Percentiles rank a stretch among this genome's conserved stretches.
Conservation (phyloP, 768 basidiomycete genomes). For the Pleurotus platypus region DNA sequence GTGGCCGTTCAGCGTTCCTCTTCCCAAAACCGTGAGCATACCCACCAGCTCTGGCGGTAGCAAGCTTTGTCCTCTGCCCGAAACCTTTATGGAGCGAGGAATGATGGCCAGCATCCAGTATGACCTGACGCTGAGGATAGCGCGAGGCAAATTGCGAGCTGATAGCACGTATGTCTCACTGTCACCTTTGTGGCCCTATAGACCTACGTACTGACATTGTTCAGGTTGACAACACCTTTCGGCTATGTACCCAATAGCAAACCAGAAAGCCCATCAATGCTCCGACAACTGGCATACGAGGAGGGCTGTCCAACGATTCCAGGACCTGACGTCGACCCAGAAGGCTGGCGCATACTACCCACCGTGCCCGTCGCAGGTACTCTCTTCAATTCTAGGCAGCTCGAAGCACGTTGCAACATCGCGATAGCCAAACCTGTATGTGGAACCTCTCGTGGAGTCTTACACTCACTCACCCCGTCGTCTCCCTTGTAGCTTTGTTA, state of each 20-base stretch:
- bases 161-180: slow-evolving; percentile 35
- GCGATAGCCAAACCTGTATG: slow-evolving; percentile 45
- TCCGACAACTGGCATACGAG: slow-evolving; percentile 49
- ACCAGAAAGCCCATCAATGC: slow-evolving; percentile 40
- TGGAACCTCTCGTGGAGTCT: background rate
- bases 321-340: slow-evolving; percentile 44
- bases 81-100: slow-evolving; percentile 50
- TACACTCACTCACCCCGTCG: background rate
- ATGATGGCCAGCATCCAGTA: slow-evolving; percentile 48
- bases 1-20: slow-evolving; percentile 46
- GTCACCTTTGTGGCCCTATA: slow-evolving; percentile 14
- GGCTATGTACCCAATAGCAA: slow-evolving; percentile 46
- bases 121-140: slow-evolving; percentile 42
- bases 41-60: slow-evolving; percentile 32
- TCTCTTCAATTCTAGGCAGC: slow-evolving; percentile 34
- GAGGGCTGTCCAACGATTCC: slow-evolving; percentile 33
- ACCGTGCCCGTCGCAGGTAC: slow-evolving; percentile 37
- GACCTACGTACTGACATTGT: background rate
- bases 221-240: slow-evolving; percentile 46
- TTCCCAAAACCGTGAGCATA: slow-evolving; percentile 39
- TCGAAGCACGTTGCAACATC: slow-evolving; percentile 38
- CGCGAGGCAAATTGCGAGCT: slow-evolving; percentile 43
- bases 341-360: slow-evolving; percentile 46
- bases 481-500: slow-evolving; percentile 23
- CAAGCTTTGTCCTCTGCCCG: slow-evolving; percentile 40